Base-by-base conservation (phyloP, 257 asterid species). In the Pogostemon cablin region DNA sequence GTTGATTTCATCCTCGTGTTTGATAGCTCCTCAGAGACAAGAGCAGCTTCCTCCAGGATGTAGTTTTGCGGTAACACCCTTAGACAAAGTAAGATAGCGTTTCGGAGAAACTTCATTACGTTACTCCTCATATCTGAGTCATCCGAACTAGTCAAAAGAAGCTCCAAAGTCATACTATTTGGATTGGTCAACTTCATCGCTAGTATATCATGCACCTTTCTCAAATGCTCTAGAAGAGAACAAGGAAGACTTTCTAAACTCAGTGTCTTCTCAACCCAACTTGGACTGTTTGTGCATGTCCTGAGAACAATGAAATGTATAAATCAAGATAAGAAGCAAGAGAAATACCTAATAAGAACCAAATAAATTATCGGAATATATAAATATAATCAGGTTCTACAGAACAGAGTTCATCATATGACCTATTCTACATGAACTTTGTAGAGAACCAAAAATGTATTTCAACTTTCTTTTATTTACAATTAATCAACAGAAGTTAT, bases 41-140 rank as follows among this genome's bases (percentile, higher is more conserved):
- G 97, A 75, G 87, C 90, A 77, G 96, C 96, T 89, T 91, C 96
- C 80, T 95, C 88, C 89, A 95, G 81, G 25, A 87, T 77, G 81
- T 89, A 79, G 67, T 87, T 95, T 80, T 76, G 90, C 17, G 99
- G 98, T 79, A 89, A 91, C 61, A 69, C 86, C 71, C 79, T 78
- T 80, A 91, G 81, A 67, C 95, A 91, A 76, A 89, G 96, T 71
- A 91, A 84, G 66, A 86, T 71, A 62, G 96, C 90, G 79, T 91
- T 95, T 17, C 97, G 90, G 63, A 95, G 79, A 83, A 95, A 91
- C 69, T 77, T 83, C 96, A 95, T 88, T 80, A 84, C 85, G 77
- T 79, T 72, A 69, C 82, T 83, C 81, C 87, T 83, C 91, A 84
- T 88, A 62, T 86, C 67, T 35, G 83, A 75, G 59, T 84, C 93